Evolutionary conservation across 139 green algal genomes (phyloP), one percentile per base, ranked within the genome.

Genomic region (Micractinium sp.): DNA sequence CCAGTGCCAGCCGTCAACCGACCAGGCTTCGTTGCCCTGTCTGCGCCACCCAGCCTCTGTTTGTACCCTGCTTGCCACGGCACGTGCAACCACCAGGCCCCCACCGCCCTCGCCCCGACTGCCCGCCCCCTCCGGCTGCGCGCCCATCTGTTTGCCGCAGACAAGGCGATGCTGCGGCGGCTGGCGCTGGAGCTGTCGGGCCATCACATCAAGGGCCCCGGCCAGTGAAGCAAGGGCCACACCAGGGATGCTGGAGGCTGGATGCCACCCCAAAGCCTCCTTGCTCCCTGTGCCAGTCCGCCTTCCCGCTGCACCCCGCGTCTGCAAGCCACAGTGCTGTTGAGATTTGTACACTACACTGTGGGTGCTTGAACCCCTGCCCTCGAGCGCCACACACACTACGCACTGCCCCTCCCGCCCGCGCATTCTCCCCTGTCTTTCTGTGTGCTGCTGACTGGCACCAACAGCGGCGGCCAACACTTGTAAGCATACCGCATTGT

Each of bases 91-190:
- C 7, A 73, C 7, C 63, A 73, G 63, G 22, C 63, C 20, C 23
- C 16, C 2, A 5, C 63, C 22, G 22, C 20, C 63, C 20, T 73
- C 23, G n/a, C 73, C 15, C 73, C 19, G 1, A 36, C 38, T 60
- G 76, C 76, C 23, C 20, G 1, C 23, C 33, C 39, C n/a, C 27
- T 23, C 23, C 29, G 20, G 20, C 41, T 84, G 16, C 41, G 9
- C 39, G 38, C 16, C 38, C 35, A n/a, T n/a, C 63, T 73, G 63
- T 20, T 22, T 69, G 13, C 35, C 56, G 60, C 81, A 86, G 81
- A 86, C 81, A 86, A 80, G 83, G 83, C 83, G 3, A 87, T 87
- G 83, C 83, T 87, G 38, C 39, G 71, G 67, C 63, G 66, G 38
- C 47, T 87, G 27, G 83, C 83, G 7, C 12, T 87, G 66, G 67